These are phyloP conservation scores for Aegilops sharonensis DNA, from an alignment of 176 grass and related monocot species.

Conservation along the genomic window DNA sequence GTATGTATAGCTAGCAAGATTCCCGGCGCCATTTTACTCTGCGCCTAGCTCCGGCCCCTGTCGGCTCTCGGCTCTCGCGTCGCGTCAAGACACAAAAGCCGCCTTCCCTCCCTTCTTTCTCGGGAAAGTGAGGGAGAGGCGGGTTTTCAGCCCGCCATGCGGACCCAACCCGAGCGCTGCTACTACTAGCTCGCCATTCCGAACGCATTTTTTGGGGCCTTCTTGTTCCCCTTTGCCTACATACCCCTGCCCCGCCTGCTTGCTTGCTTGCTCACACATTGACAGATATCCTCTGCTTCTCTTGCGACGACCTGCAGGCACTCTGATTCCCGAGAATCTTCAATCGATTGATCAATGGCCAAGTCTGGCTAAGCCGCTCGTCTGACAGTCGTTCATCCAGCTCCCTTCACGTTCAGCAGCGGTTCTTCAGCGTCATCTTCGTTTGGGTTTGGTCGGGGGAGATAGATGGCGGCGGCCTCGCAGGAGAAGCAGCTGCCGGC, in stretches of 20 bases:
- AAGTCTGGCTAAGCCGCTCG: neutral
- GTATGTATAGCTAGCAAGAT: neutral
- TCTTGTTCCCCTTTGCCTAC: conserved; percentile 3
- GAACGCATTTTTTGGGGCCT: conserved; percentile 9
- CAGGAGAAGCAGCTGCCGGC: conserved; percentile 58
- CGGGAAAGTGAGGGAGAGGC: conserved; percentile 28
- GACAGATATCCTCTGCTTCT: neutral
- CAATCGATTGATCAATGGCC: neutral
- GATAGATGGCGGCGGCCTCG: conserved; percentile 42
- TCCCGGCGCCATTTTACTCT: conserved; percentile 8
- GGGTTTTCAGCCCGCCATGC: conserved; percentile 4
- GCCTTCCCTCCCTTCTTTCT: conserved; percentile 56
- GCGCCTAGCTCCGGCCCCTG: conserved; percentile 24
- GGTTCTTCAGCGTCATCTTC: neutral
- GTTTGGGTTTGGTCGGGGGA: neutral
- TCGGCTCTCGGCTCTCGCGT: conserved; percentile 28
- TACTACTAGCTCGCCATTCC: neutral
- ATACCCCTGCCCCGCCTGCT: neutral
- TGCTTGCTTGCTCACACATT: neutral
- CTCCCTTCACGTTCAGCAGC: neutral
- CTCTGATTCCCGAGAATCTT: neutral
- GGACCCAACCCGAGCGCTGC: neutral
- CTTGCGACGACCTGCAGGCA: conserved; percentile 25
- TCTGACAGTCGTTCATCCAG: neutral
- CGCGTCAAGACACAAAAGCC: conserved; percentile 48